phyloP scores from a whole-genome alignment of 495 filamentous ascomycete genomes.

The Extremus antarcticus region DNA sequence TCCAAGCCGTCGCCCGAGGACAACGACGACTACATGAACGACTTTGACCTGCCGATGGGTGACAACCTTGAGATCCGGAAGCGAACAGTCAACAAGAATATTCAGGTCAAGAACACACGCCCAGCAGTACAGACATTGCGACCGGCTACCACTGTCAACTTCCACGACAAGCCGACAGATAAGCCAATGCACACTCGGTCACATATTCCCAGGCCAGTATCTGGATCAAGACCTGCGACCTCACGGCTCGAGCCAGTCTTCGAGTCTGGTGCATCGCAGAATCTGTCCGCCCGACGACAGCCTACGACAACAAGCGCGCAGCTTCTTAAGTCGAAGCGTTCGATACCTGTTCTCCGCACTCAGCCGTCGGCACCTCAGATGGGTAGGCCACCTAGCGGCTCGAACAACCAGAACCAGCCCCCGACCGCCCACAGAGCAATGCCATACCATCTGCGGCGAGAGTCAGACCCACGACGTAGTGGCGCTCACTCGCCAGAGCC shows the following conservation, averaged over 20 bases:
- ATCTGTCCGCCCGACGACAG: constrained; percentile 60
- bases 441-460: constrained; percentile 53
- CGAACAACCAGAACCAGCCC: constrained; percentile 69
- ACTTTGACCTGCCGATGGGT: constrained; percentile 74
- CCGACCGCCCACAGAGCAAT: constrained; percentile 31
- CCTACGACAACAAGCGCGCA: constrained; percentile 62
- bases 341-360: constrained; percentile 66
- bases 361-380: constrained; percentile 11
- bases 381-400: constrained; percentile 40
- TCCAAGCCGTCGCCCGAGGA: constrained; percentile 27
- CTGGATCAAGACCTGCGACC: constrained; percentile 46
- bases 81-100: constrained; percentile 79
- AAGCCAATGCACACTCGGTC: constrained; percentile 28
- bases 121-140: constrained; percentile 39
- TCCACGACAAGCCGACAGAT: constrained; percentile 57
- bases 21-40: constrained; percentile 77
- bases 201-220: constrained; percentile 44
- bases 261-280: constrained; percentile 66
- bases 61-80: constrained; percentile 71
- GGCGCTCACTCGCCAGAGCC: constrained; percentile 40
- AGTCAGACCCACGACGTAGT: constrained; percentile 45
- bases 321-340: constrained; percentile 72
- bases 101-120: constrained; percentile 65
- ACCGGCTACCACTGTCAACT: constrained; percentile 75
- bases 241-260: constrained; percentile 88